Conservation (phyloP, 345 rosid genomes). For the Pistacia atlantica region DNA sequence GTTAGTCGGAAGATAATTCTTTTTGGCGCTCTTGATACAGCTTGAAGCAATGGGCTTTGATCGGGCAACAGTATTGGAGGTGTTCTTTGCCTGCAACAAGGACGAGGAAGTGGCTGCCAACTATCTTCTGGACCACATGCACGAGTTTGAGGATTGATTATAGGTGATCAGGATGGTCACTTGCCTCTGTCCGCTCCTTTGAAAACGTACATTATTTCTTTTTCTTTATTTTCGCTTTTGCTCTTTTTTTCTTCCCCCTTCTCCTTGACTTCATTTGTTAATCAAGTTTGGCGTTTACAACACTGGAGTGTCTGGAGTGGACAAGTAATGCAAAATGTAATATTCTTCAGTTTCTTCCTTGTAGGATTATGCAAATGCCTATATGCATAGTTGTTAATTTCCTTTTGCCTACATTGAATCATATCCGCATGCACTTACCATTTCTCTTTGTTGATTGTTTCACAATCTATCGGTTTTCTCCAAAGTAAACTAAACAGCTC, state of each 20-base stretch:
- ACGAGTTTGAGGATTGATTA: constrained; percentile 78
- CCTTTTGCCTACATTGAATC: background rate
- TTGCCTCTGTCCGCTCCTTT: background rate
- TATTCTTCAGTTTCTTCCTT: constrained; percentile 2
- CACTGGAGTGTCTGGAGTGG: constrained; percentile 17
- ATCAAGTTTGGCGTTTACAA: constrained; percentile 2
- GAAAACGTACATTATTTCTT: constrained; percentile 10
- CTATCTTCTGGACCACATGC: constrained; percentile 90
- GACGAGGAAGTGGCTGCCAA: constrained; percentile 93
- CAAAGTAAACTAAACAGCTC: no score
- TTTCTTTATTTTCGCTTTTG: background rate
- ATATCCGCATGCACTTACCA: no score
- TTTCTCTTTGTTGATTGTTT: background rate
- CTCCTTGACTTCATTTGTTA: constrained; percentile 15
- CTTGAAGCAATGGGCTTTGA: constrained; percentile 96
- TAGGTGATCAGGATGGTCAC: constrained; percentile 23
- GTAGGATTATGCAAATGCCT: background rate
- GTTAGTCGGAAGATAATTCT: background rate
- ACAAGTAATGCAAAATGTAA: constrained; percentile 20
- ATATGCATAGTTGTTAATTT: background rate
- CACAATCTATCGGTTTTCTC: no score
- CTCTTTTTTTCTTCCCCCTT: background rate
- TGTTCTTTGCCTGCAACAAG: constrained; percentile 94
- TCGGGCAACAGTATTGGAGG: constrained; percentile 74
- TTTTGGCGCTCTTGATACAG: constrained; percentile 29